A percentile compares a stretch with the other conserved stretches of the same genome.
Evolutionary conservation across 805 yeast species (phyloP).

Genomic region (Middelhovenomyces tepae): DNA sequence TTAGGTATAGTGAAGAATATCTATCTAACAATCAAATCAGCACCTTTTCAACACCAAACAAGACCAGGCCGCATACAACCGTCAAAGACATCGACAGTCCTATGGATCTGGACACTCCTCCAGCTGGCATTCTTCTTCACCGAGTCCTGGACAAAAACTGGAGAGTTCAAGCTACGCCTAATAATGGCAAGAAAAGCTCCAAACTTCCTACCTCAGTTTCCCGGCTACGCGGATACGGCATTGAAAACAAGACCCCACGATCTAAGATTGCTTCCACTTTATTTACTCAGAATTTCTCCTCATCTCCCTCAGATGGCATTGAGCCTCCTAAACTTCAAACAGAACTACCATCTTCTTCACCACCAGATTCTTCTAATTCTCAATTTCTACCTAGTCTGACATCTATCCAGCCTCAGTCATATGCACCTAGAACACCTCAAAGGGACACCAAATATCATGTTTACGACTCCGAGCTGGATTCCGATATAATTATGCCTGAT

Average conservation of each 20-base stretch:
- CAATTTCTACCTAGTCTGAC: not conserved
- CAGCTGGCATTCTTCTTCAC: too few relatives aligned
- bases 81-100: too few relatives aligned
- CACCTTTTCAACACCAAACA: too few relatives aligned
- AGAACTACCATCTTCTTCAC: slow-evolving; percentile 6
- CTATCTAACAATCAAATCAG: too few relatives aligned
- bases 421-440: slow-evolving; percentile 2
- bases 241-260: slow-evolving; percentile 6
- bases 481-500: slow-evolving; percentile 13
- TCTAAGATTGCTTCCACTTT: too few relatives aligned
- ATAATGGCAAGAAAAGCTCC: too few relatives aligned
- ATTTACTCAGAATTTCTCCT: too few relatives aligned
- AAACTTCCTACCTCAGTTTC: too few relatives aligned
- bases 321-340: slow-evolving; percentile 10
- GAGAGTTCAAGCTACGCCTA: slow-evolving; percentile 29
- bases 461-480: slow-evolving; percentile 10
- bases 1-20: too few relatives aligned
- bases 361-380: slow-evolving; percentile 3
- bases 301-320: slow-evolving; percentile 8
- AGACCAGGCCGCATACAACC: too few relatives aligned
- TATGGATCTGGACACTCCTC: too few relatives aligned
- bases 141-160: slow-evolving; percentile 27
- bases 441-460: slow-evolving; percentile 4
- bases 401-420: not conserved
- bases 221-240: too few relatives aligned